A percentile compares a stretch with the other conserved stretches of the same genome.
Conservation (phyloP, 495 filamentous ascomycete genomes). For the Daldinia bambusicola region DNA sequence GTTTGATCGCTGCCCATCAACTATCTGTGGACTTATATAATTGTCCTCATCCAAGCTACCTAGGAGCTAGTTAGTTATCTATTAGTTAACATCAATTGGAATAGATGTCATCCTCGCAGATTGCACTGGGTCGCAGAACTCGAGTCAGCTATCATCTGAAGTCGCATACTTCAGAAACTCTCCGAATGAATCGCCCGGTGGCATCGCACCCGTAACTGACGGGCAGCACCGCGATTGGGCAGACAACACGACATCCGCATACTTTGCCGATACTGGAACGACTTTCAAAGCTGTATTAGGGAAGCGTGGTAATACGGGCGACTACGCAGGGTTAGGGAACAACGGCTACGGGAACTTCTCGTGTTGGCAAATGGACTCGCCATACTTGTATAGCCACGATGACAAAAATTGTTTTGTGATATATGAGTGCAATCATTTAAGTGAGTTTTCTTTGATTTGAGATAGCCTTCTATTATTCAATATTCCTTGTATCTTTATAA, state of each 20-base stretch:
- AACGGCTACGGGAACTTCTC: conserved; percentile 53
- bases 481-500: too few species aligned
- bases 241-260: conserved; percentile 48
- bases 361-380: conserved; percentile 50
- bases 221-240: conserved; percentile 50
- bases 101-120: conserved; percentile 36
- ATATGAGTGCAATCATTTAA: conserved; percentile 53
- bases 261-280: conserved; percentile 47
- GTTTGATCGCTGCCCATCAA: background rate
- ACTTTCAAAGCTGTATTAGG: conserved; percentile 50
- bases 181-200: conserved; percentile 41
- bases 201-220: conserved; percentile 48
- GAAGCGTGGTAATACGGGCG: conserved; percentile 44
- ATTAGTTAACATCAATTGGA: conserved; percentile 17
- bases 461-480: background rate
- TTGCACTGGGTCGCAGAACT: conserved; percentile 21
- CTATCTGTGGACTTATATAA: conserved; percentile 3
- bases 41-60: background rate
- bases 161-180: conserved; percentile 50
- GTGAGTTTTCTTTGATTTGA: conserved; percentile 14
- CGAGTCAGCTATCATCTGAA: conserved; percentile 47
- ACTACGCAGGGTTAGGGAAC: conserved; percentile 50
- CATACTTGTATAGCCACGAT: conserved; percentile 47
- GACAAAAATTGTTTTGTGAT: conserved; percentile 45
- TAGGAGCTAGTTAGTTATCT: background rate